Evolutionary conservation across 805 yeast genomes (phyloP).

Genomic region (Saturnispora sanitii): DNA sequence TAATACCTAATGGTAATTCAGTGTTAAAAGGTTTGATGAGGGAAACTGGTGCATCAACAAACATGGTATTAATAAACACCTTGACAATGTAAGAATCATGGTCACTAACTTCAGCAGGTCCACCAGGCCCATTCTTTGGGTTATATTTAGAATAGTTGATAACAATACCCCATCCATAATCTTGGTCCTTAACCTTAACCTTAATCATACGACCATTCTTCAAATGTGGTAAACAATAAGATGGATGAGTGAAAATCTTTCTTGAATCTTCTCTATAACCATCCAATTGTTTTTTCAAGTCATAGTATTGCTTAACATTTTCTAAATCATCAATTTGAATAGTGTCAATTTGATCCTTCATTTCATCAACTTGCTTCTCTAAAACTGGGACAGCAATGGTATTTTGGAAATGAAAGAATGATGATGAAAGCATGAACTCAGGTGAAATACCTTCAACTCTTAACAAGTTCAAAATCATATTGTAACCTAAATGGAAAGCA

Average conservation of each 20-base stretch:
- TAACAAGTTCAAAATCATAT: constrained; percentile 91
- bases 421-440: constrained; percentile 89
- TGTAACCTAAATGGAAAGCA: constrained; percentile 94
- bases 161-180: constrained; percentile 97
- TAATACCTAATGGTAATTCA: constrained; percentile 74
- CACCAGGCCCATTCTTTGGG: constrained; percentile 38
- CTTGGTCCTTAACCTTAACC: constrained; percentile 48
- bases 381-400: constrained; percentile 81
- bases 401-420: constrained; percentile 93
- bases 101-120: constrained; percentile 52
- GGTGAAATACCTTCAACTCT: constrained; percentile 98
- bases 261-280: constrained; percentile 67
- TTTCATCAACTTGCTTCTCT: constrained; percentile 53
- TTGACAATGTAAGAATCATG: constrained; percentile 86
- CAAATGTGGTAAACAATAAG: constrained; percentile 70
- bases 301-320: constrained; percentile 72
- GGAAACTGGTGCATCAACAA: constrained; percentile 74
- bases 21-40: constrained; percentile 72
- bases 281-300: constrained; percentile 61
- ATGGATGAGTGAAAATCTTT: constrained; percentile 84
- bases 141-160: constrained; percentile 52
- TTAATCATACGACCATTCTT: constrained; percentile 83
- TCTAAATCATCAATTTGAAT: constrained; percentile 65
- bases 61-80: constrained; percentile 72
- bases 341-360: constrained; percentile 38